phyloP scores from a whole-genome alignment of 495 filamentous ascomycete species.

The Monascus purpureus region DNA sequence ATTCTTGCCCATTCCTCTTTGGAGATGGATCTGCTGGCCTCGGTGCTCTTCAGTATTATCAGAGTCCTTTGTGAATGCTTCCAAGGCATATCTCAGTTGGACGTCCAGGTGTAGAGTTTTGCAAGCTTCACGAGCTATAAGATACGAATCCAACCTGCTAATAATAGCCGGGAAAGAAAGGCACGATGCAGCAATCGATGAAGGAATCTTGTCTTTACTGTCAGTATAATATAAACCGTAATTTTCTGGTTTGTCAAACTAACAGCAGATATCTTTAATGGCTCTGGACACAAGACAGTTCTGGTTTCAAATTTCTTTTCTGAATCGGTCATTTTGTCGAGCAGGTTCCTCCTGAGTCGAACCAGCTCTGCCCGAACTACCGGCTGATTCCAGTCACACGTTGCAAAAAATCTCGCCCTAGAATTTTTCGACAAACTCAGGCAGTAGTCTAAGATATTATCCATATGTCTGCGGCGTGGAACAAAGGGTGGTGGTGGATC shows the following conservation, averaged over 20 bases:
- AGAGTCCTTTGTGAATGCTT: slow-evolving; percentile 89
- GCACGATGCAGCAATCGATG: slow-evolving; percentile 48
- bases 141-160: slow-evolving; percentile 63
- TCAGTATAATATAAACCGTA: slow-evolving; percentile 2
- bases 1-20: slow-evolving; percentile 87
- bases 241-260: slow-evolving; percentile 14
- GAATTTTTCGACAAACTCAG: slow-evolving; percentile 44
- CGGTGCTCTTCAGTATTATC: slow-evolving; percentile 76
- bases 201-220: slow-evolving; percentile 42
- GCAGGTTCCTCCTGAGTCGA: slow-evolving; percentile 62
- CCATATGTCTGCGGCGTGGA: slow-evolving; percentile 34
- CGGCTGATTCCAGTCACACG: slow-evolving; percentile 50
- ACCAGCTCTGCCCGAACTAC: slow-evolving; percentile 64
- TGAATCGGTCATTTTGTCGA: slow-evolving; percentile 46
- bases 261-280: slow-evolving; percentile 62
- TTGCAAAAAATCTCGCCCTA: slow-evolving; percentile 22
- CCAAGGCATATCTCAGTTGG: slow-evolving; percentile 58
- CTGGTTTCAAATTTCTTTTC: slow-evolving; percentile 29
- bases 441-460: slow-evolving; percentile 53
- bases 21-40: slow-evolving; percentile 55
- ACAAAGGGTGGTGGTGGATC: slow-evolving; percentile 40
- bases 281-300: slow-evolving; percentile 41
- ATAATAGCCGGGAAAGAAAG: slow-evolving; percentile 72
- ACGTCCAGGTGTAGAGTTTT: slow-evolving; percentile 44
- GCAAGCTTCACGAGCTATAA: slow-evolving; percentile 67